Conservation (phyloP, 805 yeast species). For the Scheffersomyces stipitis region DNA sequence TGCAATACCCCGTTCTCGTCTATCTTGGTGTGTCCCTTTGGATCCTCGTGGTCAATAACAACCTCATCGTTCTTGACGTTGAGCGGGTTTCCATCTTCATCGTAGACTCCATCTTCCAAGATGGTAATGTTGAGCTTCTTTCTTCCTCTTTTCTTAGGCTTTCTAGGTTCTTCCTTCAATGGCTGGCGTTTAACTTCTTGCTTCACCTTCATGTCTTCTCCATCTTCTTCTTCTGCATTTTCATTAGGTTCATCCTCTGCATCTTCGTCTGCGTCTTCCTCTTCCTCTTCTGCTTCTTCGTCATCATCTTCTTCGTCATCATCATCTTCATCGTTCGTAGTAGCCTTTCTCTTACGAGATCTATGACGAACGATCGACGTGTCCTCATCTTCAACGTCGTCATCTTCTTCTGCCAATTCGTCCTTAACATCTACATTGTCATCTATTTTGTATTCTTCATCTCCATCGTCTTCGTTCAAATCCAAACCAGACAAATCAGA, state of each 20-base stretch:
- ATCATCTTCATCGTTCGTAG: constrained; percentile 2
- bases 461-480: not conserved
- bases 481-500: not conserved
- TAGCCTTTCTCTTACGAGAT: not conserved
- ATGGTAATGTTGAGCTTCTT: constrained; percentile 39
- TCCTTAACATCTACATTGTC: constrained; percentile 3
- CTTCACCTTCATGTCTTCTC: constrained; percentile 12
- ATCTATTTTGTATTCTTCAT: constrained; percentile 1
- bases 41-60: constrained; percentile 66
- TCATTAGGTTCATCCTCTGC: constrained; percentile 22
- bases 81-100: constrained; percentile 68
- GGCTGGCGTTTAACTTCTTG: constrained; percentile 4
- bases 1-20: constrained; percentile 62
- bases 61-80: constrained; percentile 74
- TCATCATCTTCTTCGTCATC: constrained; percentile 17
- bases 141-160: constrained; percentile 22
- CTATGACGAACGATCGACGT: not conserved
- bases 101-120: constrained; percentile 46
- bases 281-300: constrained; percentile 25
- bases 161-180: constrained; percentile 1
- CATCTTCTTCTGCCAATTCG: constrained; percentile 5
- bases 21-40: constrained; percentile 75
- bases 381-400: constrained; percentile 5
- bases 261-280: constrained; percentile 13
- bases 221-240: constrained; percentile 20